phyloP scores from a whole-genome alignment of 495 filamentous ascomycete genomes.

The Lentithecium fluviatile region DNA sequence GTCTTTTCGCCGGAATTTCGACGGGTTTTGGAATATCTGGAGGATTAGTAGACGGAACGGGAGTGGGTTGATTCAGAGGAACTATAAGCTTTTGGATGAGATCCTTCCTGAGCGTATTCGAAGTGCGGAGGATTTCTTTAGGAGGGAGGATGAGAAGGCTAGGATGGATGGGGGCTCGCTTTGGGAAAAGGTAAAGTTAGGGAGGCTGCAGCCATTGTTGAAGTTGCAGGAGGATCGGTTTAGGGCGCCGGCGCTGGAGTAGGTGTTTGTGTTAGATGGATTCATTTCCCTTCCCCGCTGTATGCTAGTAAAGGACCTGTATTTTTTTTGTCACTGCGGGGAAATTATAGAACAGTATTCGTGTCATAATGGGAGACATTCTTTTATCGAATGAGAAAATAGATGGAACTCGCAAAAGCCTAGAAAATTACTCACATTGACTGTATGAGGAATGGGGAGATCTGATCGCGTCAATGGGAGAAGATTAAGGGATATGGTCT shows the following conservation, averaged over 20 bases:
- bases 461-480: too few relatives aligned
- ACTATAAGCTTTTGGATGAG: constrained; percentile 52
- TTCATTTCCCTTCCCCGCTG: too few relatives aligned
- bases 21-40: constrained; percentile 54
- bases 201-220: constrained; percentile 17
- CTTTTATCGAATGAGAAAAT: too few relatives aligned
- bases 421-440: too few relatives aligned
- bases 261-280: not conserved
- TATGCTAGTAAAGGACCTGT: too few relatives aligned
- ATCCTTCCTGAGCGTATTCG: constrained; percentile 53
- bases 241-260: not conserved
- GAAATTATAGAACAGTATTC: too few relatives aligned
- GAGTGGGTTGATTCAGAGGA: constrained; percentile 35
- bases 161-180: constrained; percentile 5
- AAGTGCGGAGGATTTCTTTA: constrained; percentile 53
- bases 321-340: too few relatives aligned
- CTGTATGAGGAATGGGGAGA: too few relatives aligned
- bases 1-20: constrained; percentile 54
- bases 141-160: constrained; percentile 44
- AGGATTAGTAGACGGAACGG: constrained; percentile 47
- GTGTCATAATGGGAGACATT: too few relatives aligned
- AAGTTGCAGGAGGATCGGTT: constrained; percentile 15
- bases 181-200: not conserved
- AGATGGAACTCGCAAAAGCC: too few relatives aligned
- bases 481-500: too few relatives aligned